phyloP scores from a whole-genome alignment of 2,329 filamentous ascomycete species.

The Neofusicoccum sp. region DNA sequence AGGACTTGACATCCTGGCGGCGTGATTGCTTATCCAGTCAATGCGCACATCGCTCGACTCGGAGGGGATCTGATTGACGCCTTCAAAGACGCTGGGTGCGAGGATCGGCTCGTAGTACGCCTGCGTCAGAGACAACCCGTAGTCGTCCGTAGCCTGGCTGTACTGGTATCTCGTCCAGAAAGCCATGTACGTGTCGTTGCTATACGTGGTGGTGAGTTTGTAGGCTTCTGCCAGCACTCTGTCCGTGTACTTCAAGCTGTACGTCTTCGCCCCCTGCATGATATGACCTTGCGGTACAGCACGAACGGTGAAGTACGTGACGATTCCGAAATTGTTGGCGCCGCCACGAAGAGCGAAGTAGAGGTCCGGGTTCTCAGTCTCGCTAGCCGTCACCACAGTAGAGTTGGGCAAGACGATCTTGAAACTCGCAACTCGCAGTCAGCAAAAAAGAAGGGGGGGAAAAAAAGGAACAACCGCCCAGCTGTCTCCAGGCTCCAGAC shows the following conservation, averaged over 20 bases:
- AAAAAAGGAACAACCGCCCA: too few species aligned
- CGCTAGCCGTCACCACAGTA: neutral
- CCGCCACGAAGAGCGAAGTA: conserved; percentile 43
- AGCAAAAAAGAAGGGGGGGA: too few species aligned
- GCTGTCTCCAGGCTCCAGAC: too few species aligned
- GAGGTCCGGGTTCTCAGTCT: conserved; percentile 28
- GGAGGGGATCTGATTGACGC: conserved; percentile 28
- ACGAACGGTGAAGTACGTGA: conserved; percentile 35
- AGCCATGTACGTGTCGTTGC: conserved; percentile 26
- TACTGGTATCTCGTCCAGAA: neutral
- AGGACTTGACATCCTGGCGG: conserved; percentile 22
- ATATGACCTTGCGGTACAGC: conserved; percentile 19
- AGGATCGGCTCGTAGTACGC: conserved; percentile 28
- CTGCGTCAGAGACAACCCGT: conserved; percentile 27
- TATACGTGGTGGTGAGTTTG: conserved; percentile 24
- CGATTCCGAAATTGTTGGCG: conserved; percentile 41
- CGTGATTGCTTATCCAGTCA: conserved; percentile 30
- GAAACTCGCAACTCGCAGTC: too few species aligned
- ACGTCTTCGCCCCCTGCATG: conserved; percentile 40
- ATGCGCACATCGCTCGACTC: conserved; percentile 27
- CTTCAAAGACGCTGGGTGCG: conserved; percentile 28
- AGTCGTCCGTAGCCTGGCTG: conserved; percentile 21
- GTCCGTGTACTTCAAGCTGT: conserved; percentile 28
- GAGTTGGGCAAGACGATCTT: too few species aligned
- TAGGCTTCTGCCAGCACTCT: conserved; percentile 25